A percentile compares a stretch with the other conserved stretches of the same genome.
These are phyloP conservation scores for Penicillium sp. DNA, from an alignment of 2,329 filamentous ascomycete genomes.

Conservation along the genomic window DNA sequence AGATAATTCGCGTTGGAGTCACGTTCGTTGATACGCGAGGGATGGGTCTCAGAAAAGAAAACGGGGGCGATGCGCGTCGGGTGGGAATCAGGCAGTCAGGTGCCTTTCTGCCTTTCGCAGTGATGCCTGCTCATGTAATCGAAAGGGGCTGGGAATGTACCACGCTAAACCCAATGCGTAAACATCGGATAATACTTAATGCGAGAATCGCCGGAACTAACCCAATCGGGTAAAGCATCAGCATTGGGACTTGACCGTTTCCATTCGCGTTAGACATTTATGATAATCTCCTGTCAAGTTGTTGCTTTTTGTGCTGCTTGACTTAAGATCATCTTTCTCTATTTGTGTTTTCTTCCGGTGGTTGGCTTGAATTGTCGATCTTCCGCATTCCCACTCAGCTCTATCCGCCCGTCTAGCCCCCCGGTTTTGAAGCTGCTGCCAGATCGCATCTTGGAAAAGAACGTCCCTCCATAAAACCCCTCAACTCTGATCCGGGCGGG, in stretches of 20 bases:
- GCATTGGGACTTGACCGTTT: constrained; percentile 21
- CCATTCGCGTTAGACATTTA: constrained; percentile 8
- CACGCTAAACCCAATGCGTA: constrained; percentile 13
- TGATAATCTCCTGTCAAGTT: not conserved
- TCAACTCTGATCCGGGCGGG: constrained; percentile 20
- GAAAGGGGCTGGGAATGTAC: constrained; percentile 28
- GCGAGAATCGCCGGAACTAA: constrained; percentile 13
- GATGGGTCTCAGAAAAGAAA: constrained; percentile 22
- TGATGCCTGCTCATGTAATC: constrained; percentile 19
- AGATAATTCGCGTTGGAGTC: constrained; percentile 10
- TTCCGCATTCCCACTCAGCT: constrained; percentile 1
- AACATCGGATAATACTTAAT: constrained; percentile 13
- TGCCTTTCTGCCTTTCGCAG: constrained; percentile 1
- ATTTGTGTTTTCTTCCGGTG: not conserved
- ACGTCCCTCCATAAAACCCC: constrained; percentile 10
- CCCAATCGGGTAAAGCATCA: constrained; percentile 27
- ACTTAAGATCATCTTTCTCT: constrained; percentile 2
- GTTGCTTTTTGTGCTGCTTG: not conserved
- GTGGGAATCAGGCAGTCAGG: constrained; percentile 19
- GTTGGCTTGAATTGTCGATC: constrained; percentile 4
- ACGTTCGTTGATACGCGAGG: constrained; percentile 14
- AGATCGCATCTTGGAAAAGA: constrained; percentile 29
- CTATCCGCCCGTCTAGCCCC: constrained; percentile 13
- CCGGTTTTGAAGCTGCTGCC: constrained; percentile 22
- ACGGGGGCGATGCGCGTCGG: constrained; percentile 22